A percentile compares a stretch with the other conserved stretches of the same genome.
These are phyloP conservation scores for Chytriomyces sp. DNA, from an alignment of 192 early-diverging fungal species.

Conservation along the genomic window DNA sequence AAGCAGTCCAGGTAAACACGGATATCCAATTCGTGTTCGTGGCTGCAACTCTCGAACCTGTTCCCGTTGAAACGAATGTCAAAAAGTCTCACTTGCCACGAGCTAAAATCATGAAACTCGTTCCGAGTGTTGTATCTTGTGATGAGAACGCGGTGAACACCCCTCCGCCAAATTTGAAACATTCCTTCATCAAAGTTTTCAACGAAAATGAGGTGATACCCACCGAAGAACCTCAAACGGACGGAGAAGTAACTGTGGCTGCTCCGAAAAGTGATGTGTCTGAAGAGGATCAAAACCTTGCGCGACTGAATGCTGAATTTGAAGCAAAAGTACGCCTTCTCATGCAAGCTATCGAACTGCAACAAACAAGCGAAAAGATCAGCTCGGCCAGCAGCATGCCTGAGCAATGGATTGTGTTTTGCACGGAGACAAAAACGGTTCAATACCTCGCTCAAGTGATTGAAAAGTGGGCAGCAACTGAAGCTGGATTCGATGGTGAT, in stretches of 20 bases:
- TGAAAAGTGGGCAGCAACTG: conserved; percentile 15
- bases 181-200: conserved; percentile 38
- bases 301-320: conserved; percentile 63
- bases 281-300: conserved; percentile 73
- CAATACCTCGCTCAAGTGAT: conserved; percentile 17
- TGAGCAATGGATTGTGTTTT: conserved; percentile 72
- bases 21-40: conserved; percentile 43
- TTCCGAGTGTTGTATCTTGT: conserved; percentile 25
- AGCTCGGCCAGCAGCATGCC: not conserved
- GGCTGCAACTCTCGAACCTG: conserved; percentile 44
- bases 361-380: conserved; percentile 46
- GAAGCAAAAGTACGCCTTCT: conserved; percentile 71
- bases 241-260: conserved; percentile 73
- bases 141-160: not conserved
- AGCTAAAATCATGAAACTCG: conserved; percentile 25
- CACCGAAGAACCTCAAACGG: not conserved
- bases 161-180: conserved; percentile 18
- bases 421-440: conserved; percentile 65
- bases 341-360: conserved; percentile 59
- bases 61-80: not conserved
- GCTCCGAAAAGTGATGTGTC: conserved; percentile 73
- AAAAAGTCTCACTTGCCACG: conserved; percentile 21
- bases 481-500: not conserved
- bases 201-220: not conserved
- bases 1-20: not conserved